Evolutionary conservation across 768 basidiomycete species (phyloP).

Genomic region (Candolleomyces eurysporus): DNA sequence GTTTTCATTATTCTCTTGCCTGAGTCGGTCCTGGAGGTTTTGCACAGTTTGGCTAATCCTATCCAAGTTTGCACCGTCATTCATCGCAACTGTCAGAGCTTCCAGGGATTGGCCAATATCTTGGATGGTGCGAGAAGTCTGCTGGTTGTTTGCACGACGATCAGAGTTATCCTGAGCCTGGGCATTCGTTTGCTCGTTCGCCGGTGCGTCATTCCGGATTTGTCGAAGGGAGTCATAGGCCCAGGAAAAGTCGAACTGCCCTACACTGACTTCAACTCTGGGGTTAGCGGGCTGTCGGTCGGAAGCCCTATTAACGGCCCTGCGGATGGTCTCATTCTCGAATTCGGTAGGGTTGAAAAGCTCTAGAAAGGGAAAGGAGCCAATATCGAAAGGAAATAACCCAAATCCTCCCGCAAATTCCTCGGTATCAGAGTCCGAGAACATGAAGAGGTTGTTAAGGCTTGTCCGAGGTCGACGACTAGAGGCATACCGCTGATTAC

Average conservation of each 20-base stretch:
- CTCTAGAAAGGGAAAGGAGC: neutral
- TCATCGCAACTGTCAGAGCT: slow-evolving; percentile 17
- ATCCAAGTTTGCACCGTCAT: slow-evolving; percentile 14
- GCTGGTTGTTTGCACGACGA: neutral
- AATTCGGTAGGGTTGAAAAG: neutral
- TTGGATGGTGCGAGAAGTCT: neutral
- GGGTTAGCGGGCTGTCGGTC: no score
- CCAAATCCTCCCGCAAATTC: neutral
- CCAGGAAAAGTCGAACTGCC: no score
- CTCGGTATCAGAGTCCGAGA: slow-evolving; percentile 7
- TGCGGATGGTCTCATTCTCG: neutral
- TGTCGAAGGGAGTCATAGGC: no score
- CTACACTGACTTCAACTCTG: no score
- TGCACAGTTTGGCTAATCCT: slow-evolving; percentile 16
- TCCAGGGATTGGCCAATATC: slow-evolving; percentile 22
- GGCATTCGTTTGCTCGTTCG: neutral
- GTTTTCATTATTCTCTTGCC: slow-evolving; percentile 11
- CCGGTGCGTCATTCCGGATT: neutral
- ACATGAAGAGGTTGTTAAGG: neutral
- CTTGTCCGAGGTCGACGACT: neutral
- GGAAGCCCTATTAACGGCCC: no score
- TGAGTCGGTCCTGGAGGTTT: neutral
- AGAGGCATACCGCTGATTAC: neutral
- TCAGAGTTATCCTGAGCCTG: neutral
- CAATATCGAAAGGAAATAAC: neutral